Conservation (phyloP, 768 basidiomycete species). For the Suillus paluster region DNA sequence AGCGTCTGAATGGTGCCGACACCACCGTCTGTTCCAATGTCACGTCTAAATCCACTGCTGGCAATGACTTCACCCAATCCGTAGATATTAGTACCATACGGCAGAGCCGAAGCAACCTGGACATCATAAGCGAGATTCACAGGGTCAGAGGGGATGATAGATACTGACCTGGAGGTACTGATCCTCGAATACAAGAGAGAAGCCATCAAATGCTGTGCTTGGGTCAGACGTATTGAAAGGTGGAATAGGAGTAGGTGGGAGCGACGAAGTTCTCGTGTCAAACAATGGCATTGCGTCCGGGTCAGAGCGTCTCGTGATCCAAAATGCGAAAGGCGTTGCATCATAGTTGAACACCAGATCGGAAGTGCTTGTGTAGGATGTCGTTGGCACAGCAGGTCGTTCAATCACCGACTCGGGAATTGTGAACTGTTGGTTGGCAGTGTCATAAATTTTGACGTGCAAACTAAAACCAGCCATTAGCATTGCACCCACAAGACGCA, state of each 20-base stretch:
- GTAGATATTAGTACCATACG: slow-evolving; percentile 71
- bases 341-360: slow-evolving; percentile 76
- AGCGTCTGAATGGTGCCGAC: slow-evolving; percentile 65
- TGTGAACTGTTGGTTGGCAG: slow-evolving; percentile 62
- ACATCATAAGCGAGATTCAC: not conserved
- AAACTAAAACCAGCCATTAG: slow-evolving; percentile 42
- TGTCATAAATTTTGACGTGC: slow-evolving; percentile 71
- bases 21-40: slow-evolving; percentile 53
- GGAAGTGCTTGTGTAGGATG: slow-evolving; percentile 44
- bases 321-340: slow-evolving; percentile 72
- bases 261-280: slow-evolving; percentile 66
- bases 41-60: slow-evolving; percentile 69
- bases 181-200: slow-evolving; percentile 78
- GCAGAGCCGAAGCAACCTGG: slow-evolving; percentile 68
- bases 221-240: slow-evolving; percentile 55
- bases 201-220: slow-evolving; percentile 61
- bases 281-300: slow-evolving; percentile 62
- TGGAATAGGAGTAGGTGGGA: slow-evolving; percentile 63
- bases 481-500: not conserved
- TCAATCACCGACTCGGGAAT: slow-evolving; percentile 59
- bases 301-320: slow-evolving; percentile 72
- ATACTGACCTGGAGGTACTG: slow-evolving; percentile 69
- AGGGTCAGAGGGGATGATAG: not conserved
- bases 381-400: slow-evolving; percentile 42
- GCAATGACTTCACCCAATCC: slow-evolving; percentile 78